Base-by-base conservation (phyloP, 2,329 filamentous ascomycete genomes). In the Coniochaeta pulveracea region DNA sequence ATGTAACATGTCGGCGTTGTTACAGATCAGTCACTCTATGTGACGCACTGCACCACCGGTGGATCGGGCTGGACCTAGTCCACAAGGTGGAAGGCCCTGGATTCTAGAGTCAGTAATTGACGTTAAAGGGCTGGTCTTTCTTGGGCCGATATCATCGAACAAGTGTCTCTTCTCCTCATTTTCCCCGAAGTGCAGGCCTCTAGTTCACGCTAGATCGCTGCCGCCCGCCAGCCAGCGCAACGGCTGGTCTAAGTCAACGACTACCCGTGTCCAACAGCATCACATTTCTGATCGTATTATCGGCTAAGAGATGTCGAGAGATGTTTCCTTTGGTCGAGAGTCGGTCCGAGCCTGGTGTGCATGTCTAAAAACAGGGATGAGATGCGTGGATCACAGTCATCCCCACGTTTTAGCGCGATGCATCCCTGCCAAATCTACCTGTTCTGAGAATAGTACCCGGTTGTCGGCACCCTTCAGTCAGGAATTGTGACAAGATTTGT, bases 281-380 rank as follows among this genome's bases (percentile, higher is more conserved):
- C 6, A 26, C 25, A 4, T 4, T 26, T n/a, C n/a, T n/a, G n/a
- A n/a, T n/a, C n/a, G n/a, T n/a, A n/a, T n/a, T n/a, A n/a, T 12
- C 17, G 25, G 25, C 25, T 26, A 14, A 5, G 17, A 26, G 17
- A 12, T 26, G 25, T 15, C 25, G 25, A 26, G 25, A 26, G 6
- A 8, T 12, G 6, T 11, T 15, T 4, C 4, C 17, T 5, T 12
- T 3, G 11, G 10, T 15, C 17, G 17, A 15, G 12, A 26, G 25
- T 26, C 25, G 25, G 25, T 26, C 25, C 25, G 25, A 26, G 25
- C 17, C 25, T 15, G 25, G 25, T 12, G 25, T 26, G 25, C 25
- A 26, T 12, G 25, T 26, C 17, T n/a, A n/a, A n/a, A n/a, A n/a
- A n/a, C n/a, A n/a, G 17, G 25, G 10, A 7, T 26, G n/a, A 12